These are phyloP conservation scores for Rubus idaeus DNA, from an alignment of 306 rosid genomes.

Conservation along the genomic window DNA sequence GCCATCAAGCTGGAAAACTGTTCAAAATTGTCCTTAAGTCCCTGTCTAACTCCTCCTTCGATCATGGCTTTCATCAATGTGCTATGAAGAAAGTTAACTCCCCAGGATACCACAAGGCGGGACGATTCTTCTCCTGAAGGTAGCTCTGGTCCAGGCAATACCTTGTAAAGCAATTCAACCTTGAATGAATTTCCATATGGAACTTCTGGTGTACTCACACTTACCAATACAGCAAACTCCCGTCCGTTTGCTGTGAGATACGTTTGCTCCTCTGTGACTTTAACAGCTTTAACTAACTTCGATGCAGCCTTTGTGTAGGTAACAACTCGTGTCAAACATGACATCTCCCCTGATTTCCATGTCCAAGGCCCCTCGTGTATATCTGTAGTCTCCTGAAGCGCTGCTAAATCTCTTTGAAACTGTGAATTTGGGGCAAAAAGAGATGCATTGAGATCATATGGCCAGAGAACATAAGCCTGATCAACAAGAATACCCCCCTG, in stretches of 20 bases:
- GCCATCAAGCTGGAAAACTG: constrained; percentile 52
- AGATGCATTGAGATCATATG: constrained; percentile 48
- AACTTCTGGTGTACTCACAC: constrained; percentile 78
- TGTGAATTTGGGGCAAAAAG: constrained; percentile 73
- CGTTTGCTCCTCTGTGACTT: constrained; percentile 78
- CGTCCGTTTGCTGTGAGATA: constrained; percentile 56
- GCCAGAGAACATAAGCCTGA: constrained; percentile 50
- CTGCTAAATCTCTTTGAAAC: constrained; percentile 66
- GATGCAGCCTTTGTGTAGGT: constrained; percentile 64
- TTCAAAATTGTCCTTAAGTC: constrained; percentile 67
- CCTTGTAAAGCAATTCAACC: constrained; percentile 80
- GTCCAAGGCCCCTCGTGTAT: constrained; percentile 71
- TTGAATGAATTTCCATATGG: constrained; percentile 73
- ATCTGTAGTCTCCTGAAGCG: constrained; percentile 56
- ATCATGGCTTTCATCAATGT: constrained; percentile 85
- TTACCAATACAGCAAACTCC: constrained; percentile 55
- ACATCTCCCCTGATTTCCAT: constrained; percentile 56
- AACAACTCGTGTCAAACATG: constrained; percentile 58
- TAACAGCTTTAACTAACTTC: constrained; percentile 60
- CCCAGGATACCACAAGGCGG: constrained; percentile 70
- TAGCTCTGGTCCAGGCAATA: constrained; percentile 56
- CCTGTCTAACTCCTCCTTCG: constrained; percentile 69
- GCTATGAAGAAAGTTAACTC: constrained; percentile 59
- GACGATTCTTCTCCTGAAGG: constrained; percentile 59
- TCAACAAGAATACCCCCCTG: constrained; percentile 69